These are phyloP conservation scores for Mycogone perniciosa DNA, from an alignment of 2,329 filamentous ascomycete genomes.

Conservation along the genomic window DNA sequence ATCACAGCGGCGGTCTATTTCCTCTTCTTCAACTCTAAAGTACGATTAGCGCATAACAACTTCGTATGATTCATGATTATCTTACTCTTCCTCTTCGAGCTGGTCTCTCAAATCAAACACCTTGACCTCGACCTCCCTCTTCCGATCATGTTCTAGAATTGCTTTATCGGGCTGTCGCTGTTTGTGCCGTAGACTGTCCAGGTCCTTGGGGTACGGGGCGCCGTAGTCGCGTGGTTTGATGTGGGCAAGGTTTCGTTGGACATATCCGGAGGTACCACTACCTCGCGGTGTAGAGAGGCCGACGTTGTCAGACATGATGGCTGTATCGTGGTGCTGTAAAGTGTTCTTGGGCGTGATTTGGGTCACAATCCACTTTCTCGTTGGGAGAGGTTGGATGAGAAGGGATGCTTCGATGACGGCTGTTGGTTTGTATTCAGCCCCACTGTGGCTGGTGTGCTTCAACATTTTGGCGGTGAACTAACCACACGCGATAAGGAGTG, in stretches of 20 bases:
- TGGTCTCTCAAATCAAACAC: conserved; percentile 85
- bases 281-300: conserved; percentile 90
- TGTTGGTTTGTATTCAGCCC: background rate
- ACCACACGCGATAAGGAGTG: conserved; percentile 11
- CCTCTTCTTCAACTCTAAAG: conserved; percentile 70
- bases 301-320: conserved; percentile 86
- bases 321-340: background rate
- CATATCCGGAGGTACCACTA: conserved; percentile 93
- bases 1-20: conserved; percentile 65
- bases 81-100: conserved; percentile 82
- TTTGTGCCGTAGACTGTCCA: conserved; percentile 63
- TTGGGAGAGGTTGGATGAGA: background rate
- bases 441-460: background rate
- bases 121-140: conserved; percentile 85
- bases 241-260: conserved; percentile 90
- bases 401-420: too few species aligned
- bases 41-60: conserved; percentile 9
- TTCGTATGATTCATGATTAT: conserved; percentile 3
- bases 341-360: background rate
- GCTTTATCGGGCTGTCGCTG: conserved; percentile 83
- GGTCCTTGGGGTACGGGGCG: conserved; percentile 69
- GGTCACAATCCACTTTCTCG: too few species aligned
- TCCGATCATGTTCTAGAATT: conserved; percentile 90
- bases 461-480: conserved; percentile 1
- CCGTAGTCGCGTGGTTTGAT: conserved; percentile 75